Percentiles rank a stretch among this genome's conserved stretches.
Evolutionary conservation across 2,329 filamentous ascomycete species (phyloP).

Genomic region (Phyllosticta paracitricarpa): DNA sequence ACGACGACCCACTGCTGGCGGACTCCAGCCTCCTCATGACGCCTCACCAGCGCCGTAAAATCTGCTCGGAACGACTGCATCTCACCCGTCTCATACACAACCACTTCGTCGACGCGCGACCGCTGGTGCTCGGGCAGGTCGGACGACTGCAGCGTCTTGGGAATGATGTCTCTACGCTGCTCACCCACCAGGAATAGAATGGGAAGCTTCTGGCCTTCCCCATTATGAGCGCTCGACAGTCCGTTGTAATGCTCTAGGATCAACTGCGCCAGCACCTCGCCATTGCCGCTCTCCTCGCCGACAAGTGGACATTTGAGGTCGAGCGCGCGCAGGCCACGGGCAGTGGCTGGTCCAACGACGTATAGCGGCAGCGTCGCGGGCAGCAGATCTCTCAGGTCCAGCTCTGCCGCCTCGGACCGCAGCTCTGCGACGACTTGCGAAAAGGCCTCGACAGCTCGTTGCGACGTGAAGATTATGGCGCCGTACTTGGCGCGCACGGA

Average conservation of each 20-base stretch:
- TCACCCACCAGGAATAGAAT: constrained; percentile 86
- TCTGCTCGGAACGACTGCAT: constrained; percentile 67
- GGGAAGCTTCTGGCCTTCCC: constrained; percentile 41
- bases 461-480: constrained; percentile 76
- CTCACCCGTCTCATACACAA: constrained; percentile 79
- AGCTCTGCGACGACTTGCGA: constrained; percentile 50
- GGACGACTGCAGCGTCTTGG: constrained; percentile 59
- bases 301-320: constrained; percentile 49
- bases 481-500: constrained; percentile 45
- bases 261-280: constrained; percentile 64
- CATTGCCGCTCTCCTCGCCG: constrained; percentile 76
- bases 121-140: constrained; percentile 39
- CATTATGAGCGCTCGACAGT: constrained; percentile 17
- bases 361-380: constrained; percentile 53
- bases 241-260: constrained; percentile 69
- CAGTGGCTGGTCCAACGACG: constrained; percentile 72
- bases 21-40: constrained; percentile 29
- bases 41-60: constrained; percentile 45
- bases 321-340: constrained; percentile 55
- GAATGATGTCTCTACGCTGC: constrained; percentile 81
- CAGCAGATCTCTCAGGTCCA: constrained; percentile 25
- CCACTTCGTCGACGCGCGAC: constrained; percentile 64
- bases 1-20: constrained; percentile 62
- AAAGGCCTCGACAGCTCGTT: constrained; percentile 74
- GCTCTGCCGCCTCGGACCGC: constrained; percentile 23